A percentile compares a stretch with the other conserved stretches of the same genome.
Conservation (phyloP, 345 rosid genomes). For the Euphorbia lathyris region DNA sequence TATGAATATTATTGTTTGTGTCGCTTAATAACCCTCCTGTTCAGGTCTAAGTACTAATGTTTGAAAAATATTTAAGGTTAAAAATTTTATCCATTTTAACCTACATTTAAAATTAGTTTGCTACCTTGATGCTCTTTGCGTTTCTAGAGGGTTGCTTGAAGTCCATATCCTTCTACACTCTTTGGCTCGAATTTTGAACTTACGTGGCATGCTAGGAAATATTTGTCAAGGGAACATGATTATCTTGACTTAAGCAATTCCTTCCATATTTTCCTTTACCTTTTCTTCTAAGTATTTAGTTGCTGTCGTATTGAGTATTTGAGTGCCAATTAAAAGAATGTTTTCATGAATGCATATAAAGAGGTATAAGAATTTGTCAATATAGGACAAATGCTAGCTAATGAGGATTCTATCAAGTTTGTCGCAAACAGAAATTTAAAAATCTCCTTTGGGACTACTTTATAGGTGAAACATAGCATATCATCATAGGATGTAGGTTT, state of each 20-base stretch:
- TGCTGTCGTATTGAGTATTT: neutral
- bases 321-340: neutral
- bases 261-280: neutral
- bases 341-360: neutral
- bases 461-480: neutral
- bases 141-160: neutral
- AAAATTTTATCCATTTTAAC: neutral
- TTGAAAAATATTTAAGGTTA: neutral
- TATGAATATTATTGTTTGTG: neutral
- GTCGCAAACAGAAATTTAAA: neutral
- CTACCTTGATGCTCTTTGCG: neutral
- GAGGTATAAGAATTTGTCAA: neutral
- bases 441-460: neutral
- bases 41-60: neutral
- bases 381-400: neutral
- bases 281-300: neutral
- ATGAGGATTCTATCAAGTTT: conserved; percentile 1
- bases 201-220: neutral
- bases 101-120: neutral
- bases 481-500: neutral
- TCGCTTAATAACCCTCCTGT: neutral
- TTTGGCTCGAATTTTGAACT: neutral
- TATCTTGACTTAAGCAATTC: neutral
- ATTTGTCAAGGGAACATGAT: neutral
- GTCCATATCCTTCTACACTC: neutral